Conservation (phyloP, 225 moss, liverwort and hornwort genomes). For the Antitrichia curtipendula region DNA sequence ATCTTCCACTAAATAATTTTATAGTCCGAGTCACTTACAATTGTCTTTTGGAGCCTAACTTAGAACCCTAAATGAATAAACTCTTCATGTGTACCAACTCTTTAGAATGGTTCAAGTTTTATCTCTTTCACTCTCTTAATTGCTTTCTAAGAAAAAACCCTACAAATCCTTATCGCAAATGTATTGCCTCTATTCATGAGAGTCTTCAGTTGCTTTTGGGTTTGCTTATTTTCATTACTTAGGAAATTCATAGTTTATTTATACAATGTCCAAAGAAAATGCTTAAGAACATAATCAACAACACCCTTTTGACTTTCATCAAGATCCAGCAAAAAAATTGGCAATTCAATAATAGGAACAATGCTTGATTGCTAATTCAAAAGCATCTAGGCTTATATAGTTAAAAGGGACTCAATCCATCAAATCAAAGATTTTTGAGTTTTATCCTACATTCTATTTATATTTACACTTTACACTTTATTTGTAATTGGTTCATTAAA, state of each 20-base stretch:
- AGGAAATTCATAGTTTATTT: not conserved
- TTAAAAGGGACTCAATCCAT: not conserved
- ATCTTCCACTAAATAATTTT: too few species aligned
- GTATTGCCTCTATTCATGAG: not conserved
- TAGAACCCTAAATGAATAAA: too few species aligned
- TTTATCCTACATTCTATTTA: not conserved
- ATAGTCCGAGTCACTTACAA: accelerated
- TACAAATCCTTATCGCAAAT: not conserved
- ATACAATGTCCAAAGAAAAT: not conserved
- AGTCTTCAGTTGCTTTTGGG: not conserved
- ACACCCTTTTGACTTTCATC: not conserved
- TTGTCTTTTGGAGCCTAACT: too few species aligned
- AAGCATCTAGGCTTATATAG: not conserved
- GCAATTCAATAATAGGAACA: not conserved
- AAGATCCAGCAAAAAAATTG: not conserved
- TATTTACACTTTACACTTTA: not conserved
- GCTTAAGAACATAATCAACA: not conserved
- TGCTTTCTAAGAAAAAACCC: not conserved
- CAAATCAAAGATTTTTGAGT: not conserved
- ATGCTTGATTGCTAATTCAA: not conserved
- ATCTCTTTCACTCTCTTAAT: too few species aligned
- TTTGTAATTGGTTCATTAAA: not conserved
- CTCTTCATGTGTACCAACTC: too few species aligned
- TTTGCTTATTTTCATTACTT: not conserved
- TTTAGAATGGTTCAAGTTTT: too few species aligned